Evolutionary conservation across 805 yeast genomes (phyloP).

Genomic region (Torulaspora quercuum): DNA sequence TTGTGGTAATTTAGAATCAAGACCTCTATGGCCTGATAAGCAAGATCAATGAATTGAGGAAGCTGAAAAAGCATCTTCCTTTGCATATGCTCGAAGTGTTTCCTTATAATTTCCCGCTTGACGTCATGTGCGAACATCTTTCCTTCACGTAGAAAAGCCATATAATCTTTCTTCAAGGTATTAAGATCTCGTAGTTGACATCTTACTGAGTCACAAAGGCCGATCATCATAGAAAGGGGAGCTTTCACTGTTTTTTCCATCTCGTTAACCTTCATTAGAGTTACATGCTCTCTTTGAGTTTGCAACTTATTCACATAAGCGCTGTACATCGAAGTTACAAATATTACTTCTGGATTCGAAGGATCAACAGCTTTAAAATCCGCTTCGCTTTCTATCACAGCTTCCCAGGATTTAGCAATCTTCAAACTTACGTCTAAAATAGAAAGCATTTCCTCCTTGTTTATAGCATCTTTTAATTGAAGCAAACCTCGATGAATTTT

Average conservation of each 20-base stretch:
- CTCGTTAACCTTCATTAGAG: slow-evolving; percentile 28
- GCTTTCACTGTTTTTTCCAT: slow-evolving; percentile 30
- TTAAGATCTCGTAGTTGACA: slow-evolving; percentile 33
- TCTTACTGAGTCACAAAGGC: slow-evolving; percentile 27
- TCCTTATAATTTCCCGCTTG: slow-evolving; percentile 28
- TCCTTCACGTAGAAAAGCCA: slow-evolving; percentile 27
- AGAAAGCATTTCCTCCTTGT: slow-evolving; percentile 18
- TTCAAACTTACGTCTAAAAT: slow-evolving; percentile 22
- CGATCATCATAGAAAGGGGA: slow-evolving; percentile 29
- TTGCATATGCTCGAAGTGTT: slow-evolving; percentile 31
- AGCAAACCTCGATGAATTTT: slow-evolving; percentile 20
- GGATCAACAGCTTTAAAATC: slow-evolving; percentile 13
- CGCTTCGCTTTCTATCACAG: slow-evolving; percentile 27
- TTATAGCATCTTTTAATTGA: slow-evolving; percentile 22
- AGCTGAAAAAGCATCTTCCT: slow-evolving; percentile 32
- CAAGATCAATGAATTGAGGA: slow-evolving; percentile 27
- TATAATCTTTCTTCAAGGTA: slow-evolving; percentile 36
- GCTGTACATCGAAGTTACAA: slow-evolving; percentile 25
- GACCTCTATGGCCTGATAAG: slow-evolving; percentile 15
- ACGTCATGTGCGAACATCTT: slow-evolving; percentile 25
- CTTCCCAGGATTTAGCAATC: slow-evolving; percentile 31
- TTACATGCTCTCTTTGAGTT: slow-evolving; percentile 30
- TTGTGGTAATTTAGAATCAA: slow-evolving; percentile 26
- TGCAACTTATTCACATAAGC: slow-evolving; percentile 30
- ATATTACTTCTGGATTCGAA: not conserved